Base-by-base conservation (phyloP, 768 basidiomycete genomes). In the Chlorophyllum brunneum region DNA sequence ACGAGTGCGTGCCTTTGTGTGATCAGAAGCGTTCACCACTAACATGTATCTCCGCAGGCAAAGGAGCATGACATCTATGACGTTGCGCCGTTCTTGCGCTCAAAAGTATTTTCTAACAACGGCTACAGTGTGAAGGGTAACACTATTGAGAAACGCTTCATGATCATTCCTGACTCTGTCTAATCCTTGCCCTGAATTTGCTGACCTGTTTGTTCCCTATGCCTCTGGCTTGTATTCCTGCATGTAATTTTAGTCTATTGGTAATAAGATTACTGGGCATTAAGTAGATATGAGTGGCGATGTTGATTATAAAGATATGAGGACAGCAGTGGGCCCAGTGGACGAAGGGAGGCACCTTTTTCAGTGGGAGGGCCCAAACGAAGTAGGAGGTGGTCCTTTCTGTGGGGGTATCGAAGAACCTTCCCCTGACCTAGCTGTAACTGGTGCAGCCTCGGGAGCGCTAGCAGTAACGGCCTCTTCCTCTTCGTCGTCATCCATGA, bases 11-110 rank as follows among this genome's bases (percentile, higher is more conserved):
- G 15, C 27, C 2, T 30, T 30, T 29, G 8, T 40, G 24, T 18
- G 34, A 33, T 31, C 18, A 2, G 18, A 20, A 5, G 20, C 37
- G 15, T 15, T 29, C 50, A 5, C 9, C 43, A 54, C 34, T 45
- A 36, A 55, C 53, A 16, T 11, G 50, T 48, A 30, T 56, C 18
- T 36, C 40, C 53, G 9, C 58, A 95, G 93, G 92, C 94, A 7
- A 97, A 95, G 64, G 97, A 98, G 44, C 86, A 97, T 59, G 97
- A 99, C 58, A 98, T 98, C 44, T 98, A 86, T 63, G 95, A 98
- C 63, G 81, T 87, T 27, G 70, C 79, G 16, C 82, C 92, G 4
- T 99, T 98, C 82, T 67, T 97, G 62, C 78, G 74, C 29, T 94
- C 91, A 2, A 86, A 84, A 58, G 65, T 99, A 23, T 99, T 99